Base-by-base conservation (phyloP, 306 rosid species). In the Vigna nakashimae region DNA sequence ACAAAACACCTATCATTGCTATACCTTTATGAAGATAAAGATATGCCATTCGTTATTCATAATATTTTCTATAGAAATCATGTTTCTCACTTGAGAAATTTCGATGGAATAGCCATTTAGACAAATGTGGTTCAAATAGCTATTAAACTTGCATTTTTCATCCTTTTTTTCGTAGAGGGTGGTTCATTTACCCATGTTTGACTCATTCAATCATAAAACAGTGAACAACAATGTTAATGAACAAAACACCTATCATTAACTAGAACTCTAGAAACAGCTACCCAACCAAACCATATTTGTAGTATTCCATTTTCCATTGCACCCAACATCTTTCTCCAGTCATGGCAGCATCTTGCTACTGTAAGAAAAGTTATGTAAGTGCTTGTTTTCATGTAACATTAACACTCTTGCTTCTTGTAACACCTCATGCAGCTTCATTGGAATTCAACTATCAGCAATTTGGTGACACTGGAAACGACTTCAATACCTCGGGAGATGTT, bases 371-470 rank as follows among this genome's bases (percentile, higher is more conserved):
- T 13, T 58, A 58, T 26, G 18, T 6, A 12, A 17, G 5, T 26
- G 65, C 4, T 20, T 70, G 38, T 13, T 50, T 80, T 12, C 49
- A 24, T 7, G n/a, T 48, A 48, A 46, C 45, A 6, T 11, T 81
- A 48, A 46, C 45, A 6, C 14, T 81, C 9, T 45, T 77, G 30
- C 26, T 72, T 16, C 3, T 59, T 36, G 26, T 20, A 55, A 65
- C 16, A 42, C 64, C 85, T 53, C 15, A 5, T 62, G 85, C 66
- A 62, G 40, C 75, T 73, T 66, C 85, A 55, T 40, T 81, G 55
- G 32, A 65, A 5, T 81, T 84, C 80, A 81, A 73, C 85, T 81
- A 43, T 53, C 13, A 59, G 2, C 59, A 67, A 36, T 26, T 84
- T 42, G 36, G 53, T 22, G 48, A 52, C 65, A 60, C 30, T 2